Percentiles rank a stretch among this genome's conserved stretches.
These are phyloP conservation scores for Leccinum griseonigrum DNA, from an alignment of 1,284 basidiomycete genomes.

Conservation along the genomic window DNA sequence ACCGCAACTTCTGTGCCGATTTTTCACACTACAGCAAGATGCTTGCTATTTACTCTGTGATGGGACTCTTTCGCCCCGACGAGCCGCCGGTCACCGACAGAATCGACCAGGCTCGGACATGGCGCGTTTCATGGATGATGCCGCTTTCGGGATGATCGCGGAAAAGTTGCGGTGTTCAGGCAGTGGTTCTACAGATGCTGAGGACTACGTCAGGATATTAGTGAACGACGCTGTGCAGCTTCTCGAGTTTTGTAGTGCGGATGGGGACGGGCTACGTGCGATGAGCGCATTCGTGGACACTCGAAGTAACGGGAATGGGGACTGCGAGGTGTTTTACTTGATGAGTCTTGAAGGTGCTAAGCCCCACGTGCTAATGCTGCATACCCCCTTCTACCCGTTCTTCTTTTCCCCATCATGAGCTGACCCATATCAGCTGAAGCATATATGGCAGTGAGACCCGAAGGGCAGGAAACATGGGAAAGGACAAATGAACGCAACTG, in stretches of 20 bases:
- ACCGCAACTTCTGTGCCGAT: slow-evolving; percentile 66
- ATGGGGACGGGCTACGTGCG: slow-evolving; percentile 55
- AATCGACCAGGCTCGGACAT: slow-evolving; percentile 46
- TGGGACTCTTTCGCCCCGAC: slow-evolving; percentile 61
- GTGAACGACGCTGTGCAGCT: slow-evolving; percentile 69
- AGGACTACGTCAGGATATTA: slow-evolving; percentile 55
- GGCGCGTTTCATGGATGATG: slow-evolving; percentile 56
- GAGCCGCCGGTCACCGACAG: slow-evolving; percentile 44
- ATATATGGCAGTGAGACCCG: not conserved
- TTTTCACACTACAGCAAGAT: slow-evolving; percentile 85
- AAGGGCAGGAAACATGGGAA: not conserved
- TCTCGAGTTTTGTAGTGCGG: slow-evolving; percentile 57
- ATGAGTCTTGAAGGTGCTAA: not conserved
- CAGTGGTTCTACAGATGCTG: not conserved
- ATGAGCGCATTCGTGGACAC: slow-evolving; percentile 66
- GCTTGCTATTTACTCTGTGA: slow-evolving; percentile 69
- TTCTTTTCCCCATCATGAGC: slow-evolving; percentile 45
- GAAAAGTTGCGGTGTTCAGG: slow-evolving; percentile 56
- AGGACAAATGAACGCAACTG: slow-evolving; percentile 23
- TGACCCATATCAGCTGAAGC: slow-evolving; percentile 35
- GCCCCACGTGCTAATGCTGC: not conserved
- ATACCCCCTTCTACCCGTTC: not conserved
- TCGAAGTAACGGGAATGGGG: slow-evolving; percentile 59
- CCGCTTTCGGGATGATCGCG: slow-evolving; percentile 66
- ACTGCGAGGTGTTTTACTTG: slow-evolving; percentile 55